These are phyloP conservation scores for Didymella lethalis DNA, from an alignment of 2,329 filamentous ascomycete genomes.

Conservation along the genomic window DNA sequence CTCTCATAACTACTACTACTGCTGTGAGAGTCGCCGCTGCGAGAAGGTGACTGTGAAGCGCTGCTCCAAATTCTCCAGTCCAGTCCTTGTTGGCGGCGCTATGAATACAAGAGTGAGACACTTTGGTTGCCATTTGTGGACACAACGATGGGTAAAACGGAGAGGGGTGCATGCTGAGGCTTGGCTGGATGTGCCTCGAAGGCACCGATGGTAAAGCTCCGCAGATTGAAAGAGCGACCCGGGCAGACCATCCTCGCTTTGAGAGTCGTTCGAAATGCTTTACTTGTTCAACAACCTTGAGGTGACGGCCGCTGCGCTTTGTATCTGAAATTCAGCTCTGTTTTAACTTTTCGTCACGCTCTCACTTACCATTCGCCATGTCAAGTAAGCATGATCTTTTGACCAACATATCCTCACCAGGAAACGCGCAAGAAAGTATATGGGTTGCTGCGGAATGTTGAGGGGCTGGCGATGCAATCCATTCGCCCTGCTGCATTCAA, in stretches of 20 bases:
- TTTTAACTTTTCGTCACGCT: neutral
- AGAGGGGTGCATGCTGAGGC: constrained; percentile 8
- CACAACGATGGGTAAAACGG: constrained; percentile 3
- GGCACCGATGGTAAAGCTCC: neutral
- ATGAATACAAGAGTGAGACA: neutral
- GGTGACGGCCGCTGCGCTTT: neutral
- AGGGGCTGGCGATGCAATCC: neutral
- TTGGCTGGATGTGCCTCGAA: constrained; percentile 8
- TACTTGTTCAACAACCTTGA: neutral
- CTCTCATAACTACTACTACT: neutral
- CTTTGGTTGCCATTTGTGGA: constrained; percentile 1
- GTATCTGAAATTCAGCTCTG: neutral
- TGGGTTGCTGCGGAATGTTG: neutral
- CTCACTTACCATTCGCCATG: neutral
- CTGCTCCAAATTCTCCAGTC: neutral
- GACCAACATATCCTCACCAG: neutral
- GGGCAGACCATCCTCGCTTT: neutral
- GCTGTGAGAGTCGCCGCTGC: neutral
- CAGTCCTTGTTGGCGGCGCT: neutral
- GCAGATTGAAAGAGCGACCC: neutral
- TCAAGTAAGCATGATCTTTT: neutral
- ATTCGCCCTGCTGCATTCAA: neutral
- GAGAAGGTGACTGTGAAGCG: neutral
- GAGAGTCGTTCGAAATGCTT: neutral
- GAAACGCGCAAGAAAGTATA: neutral